phyloP scores from a whole-genome alignment of 1,284 basidiomycete genomes.

The Trichosporon sp. region DNA sequence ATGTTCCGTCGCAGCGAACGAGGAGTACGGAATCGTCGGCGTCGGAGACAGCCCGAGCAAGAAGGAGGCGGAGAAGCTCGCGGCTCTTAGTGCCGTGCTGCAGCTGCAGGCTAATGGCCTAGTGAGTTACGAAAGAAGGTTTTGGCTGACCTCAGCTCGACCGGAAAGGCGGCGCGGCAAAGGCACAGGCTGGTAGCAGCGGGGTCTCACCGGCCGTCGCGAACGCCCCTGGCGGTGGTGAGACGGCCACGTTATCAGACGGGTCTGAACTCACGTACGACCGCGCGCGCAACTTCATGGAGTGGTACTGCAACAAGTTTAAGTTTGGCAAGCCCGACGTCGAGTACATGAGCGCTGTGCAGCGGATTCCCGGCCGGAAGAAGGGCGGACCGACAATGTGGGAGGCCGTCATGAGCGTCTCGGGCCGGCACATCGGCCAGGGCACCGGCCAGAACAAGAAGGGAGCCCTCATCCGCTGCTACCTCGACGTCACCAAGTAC shows the following conservation, averaged over 20 bases:
- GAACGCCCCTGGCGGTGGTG: background rate
- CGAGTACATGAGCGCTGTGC: conserved; percentile 42
- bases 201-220: background rate
- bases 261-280: conserved; percentile 66
- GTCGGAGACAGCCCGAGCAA: conserved; percentile 62
- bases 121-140: background rate
- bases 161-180: conserved; percentile 3
- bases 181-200: background rate
- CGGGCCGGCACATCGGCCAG: conserved; percentile 72
- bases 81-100: conserved; percentile 66
- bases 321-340: conserved; percentile 77
- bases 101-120: conserved; percentile 53
- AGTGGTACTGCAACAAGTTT: conserved; percentile 84
- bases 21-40: conserved; percentile 42
- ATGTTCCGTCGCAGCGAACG: conserved; percentile 34
- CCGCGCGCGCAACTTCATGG: conserved; percentile 83
- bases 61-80: conserved; percentile 70
- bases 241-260: conserved; percentile 57
- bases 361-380: conserved; percentile 3
- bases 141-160: conserved; percentile 5
- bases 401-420: conserved; percentile 79
- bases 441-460: conserved; percentile 72
- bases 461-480: conserved; percentile 66
- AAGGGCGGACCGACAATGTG: conserved; percentile 52
- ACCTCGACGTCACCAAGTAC: conserved; percentile 81